Evolutionary conservation across 2,329 filamentous ascomycete species (phyloP).

Genomic region (Ophiosphaerella narmari): DNA sequence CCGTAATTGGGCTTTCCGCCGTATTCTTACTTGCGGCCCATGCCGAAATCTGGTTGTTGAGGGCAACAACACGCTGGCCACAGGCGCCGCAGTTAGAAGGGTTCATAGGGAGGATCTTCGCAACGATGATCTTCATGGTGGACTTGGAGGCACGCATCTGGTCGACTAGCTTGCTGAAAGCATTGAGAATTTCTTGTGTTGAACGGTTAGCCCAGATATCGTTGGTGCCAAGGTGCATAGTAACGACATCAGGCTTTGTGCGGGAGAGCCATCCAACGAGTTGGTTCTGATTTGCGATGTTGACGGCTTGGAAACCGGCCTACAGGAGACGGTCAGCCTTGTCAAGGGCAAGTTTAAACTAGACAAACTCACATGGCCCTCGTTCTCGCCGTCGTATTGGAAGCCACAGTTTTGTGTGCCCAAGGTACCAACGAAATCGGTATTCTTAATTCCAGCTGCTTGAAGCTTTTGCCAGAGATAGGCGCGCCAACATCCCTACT

Average conservation of each 20-base stretch:
- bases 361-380: slow-evolving; percentile 42
- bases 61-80: slow-evolving; percentile 13
- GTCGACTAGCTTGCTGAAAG: slow-evolving; percentile 44
- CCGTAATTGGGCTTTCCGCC: slow-evolving; percentile 10
- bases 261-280: slow-evolving; percentile 44
- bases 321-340: slow-evolving; percentile 24
- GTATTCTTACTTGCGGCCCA: slow-evolving; percentile 21
- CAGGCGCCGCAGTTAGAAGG: slow-evolving; percentile 12
- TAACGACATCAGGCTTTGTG: slow-evolving; percentile 47
- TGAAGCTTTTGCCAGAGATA: slow-evolving; percentile 31
- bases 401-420: slow-evolving; percentile 46
- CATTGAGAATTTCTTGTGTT: slow-evolving; percentile 33
- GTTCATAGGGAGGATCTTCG: slow-evolving; percentile 12
- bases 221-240: slow-evolving; percentile 51
- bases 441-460: slow-evolving; percentile 23
- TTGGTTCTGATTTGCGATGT: slow-evolving; percentile 45
- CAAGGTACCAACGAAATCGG: slow-evolving; percentile 36
- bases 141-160: slow-evolving; percentile 49
- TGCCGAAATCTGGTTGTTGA: slow-evolving; percentile 21
- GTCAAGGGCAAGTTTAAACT: neutral
- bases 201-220: slow-evolving; percentile 44
- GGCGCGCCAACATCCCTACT: slow-evolving; percentile 36
- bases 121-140: slow-evolving; percentile 45
- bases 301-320: slow-evolving; percentile 30
- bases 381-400: slow-evolving; percentile 49